Evolutionary conservation across 768 basidiomycete species (phyloP), one percentile per base, ranked within the genome.

Genomic region (Mycena crocata): DNA sequence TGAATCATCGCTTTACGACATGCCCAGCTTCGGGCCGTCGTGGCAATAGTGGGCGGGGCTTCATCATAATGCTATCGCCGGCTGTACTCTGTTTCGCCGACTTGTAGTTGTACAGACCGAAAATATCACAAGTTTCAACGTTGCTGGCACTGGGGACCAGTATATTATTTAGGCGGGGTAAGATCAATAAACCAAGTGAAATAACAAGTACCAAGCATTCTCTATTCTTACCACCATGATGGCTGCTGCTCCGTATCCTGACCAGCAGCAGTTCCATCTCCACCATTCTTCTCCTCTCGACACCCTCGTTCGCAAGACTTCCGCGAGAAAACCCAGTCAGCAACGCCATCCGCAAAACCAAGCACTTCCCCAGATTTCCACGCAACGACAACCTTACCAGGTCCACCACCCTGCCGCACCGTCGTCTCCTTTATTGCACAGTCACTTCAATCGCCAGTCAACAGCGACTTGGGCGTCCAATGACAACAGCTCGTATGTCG

Each of bases 231-330:
- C 45, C 15, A 35, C 61, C 58, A 69, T 67, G 66, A 73, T 73
- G 72, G 72, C 72, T 57, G 62, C 73, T 48, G 62, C 62, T 9
- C 60, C 69, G 10, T 17, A 46, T 12, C 40, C 42, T 12, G 54
- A 52, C 28, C 67, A 59, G 56, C 65, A 57, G 49, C 71, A 67
- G 14, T 72, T 69, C 59, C 57, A 71, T 9, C 54, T 74, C 28
- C 72, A 70, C 50, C 73, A 77, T 61, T 79, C 83, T 8, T 87
- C 87, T 10, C 86, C 86, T 2, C 78, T 87, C 62, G 85, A 86
- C 26, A 76, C 80, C 14, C 80, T 88, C 57, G 82, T 82, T 57
- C 80, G 83, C 65, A 78, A 79, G 56, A 80, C 85, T 26, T 86
- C 87, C 24, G 80, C 84, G 14, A 61, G 67, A 24, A 71, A 55